A percentile compares a stretch with the other conserved stretches of the same genome.
Conservation (phyloP, 345 rosid genomes). For the Odontarrhena argentea region DNA sequence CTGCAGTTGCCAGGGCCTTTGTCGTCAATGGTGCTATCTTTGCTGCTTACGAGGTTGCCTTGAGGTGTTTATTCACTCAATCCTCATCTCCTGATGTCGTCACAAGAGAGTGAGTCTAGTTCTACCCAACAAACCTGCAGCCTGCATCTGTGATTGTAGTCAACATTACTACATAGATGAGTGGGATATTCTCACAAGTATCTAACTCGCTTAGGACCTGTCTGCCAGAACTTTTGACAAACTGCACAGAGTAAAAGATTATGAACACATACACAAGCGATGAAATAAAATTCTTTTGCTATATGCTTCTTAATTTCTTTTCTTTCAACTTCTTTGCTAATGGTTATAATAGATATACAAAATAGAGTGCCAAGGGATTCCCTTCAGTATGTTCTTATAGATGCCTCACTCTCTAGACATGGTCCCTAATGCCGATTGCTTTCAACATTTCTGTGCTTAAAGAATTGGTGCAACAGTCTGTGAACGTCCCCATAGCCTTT, state of each 20-base stretch:
- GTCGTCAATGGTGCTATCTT: constrained; percentile 89
- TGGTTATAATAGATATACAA: not conserved
- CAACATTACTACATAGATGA: not conserved
- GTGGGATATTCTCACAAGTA: constrained; percentile 8
- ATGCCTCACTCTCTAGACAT: not conserved
- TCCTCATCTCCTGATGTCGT: constrained; percentile 48
- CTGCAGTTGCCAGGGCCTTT: constrained; percentile 97
- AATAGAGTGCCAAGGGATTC: constrained; percentile 13
- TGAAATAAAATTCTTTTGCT: constrained; percentile 15
- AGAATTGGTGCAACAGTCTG: constrained; percentile 72
- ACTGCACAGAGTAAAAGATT: not conserved
- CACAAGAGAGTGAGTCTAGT: constrained; percentile 5
- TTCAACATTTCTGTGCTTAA: constrained; percentile 57
- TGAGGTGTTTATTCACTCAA: constrained; percentile 70
- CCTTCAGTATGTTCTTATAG: constrained; percentile 17
- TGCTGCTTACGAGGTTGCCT: constrained; percentile 79
- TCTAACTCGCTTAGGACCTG: not conserved
- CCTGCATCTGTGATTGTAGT: constrained; percentile 14
- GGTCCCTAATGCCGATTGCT: not conserved
- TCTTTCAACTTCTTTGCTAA: constrained; percentile 11
- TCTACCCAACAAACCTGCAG: not conserved
- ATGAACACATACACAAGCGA: constrained; percentile 10
- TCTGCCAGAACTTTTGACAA: not conserved
- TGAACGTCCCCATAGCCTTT: constrained; percentile 88
- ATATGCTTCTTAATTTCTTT: not conserved